These are phyloP conservation scores for Kwoniella pini DNA, from an alignment of 768 basidiomycete genomes.

Conservation along the genomic window DNA sequence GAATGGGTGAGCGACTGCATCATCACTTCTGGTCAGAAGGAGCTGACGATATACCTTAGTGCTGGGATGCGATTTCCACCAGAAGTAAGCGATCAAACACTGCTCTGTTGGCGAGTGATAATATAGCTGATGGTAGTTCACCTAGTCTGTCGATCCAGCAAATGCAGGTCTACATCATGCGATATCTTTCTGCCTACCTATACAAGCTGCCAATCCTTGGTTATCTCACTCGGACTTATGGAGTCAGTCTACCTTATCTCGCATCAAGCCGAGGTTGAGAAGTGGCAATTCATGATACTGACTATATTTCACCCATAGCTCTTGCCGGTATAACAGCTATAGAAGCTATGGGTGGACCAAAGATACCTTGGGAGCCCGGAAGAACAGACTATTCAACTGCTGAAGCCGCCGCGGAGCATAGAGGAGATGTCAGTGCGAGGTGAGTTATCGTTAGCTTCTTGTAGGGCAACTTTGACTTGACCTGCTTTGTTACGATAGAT, in stretches of 20 bases:
- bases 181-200: conserved; percentile 53
- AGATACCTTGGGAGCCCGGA: conserved; percentile 54
- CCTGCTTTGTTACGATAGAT: conserved; percentile 18
- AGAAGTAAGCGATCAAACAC: conserved; percentile 32
- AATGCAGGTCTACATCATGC: conserved; percentile 53
- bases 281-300: conserved; percentile 53
- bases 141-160: conserved; percentile 46
- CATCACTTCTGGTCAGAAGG: neutral
- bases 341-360: conserved; percentile 51
- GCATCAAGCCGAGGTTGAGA: no score
- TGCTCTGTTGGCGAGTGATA: neutral
- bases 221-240: conserved; percentile 53
- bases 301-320: conserved; percentile 22
- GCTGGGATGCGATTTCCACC: conserved; percentile 52
- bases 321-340: conserved; percentile 54
- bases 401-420: conserved; percentile 46
- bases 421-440: conserved; percentile 49
- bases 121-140: conserved; percentile 10
- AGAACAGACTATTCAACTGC: conserved; percentile 51
- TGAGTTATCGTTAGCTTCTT: conserved; percentile 2
- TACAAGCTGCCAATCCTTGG: conserved; percentile 54
- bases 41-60: conserved; percentile 23
- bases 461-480: no score
- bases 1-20: conserved; percentile 36
- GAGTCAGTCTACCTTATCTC: conserved; percentile 30